A percentile compares a stretch with the other conserved stretches of the same genome.
These are phyloP conservation scores for Pseudozyma pruni DNA, from an alignment of 1,284 basidiomycete genomes.

Conservation along the genomic window DNA sequence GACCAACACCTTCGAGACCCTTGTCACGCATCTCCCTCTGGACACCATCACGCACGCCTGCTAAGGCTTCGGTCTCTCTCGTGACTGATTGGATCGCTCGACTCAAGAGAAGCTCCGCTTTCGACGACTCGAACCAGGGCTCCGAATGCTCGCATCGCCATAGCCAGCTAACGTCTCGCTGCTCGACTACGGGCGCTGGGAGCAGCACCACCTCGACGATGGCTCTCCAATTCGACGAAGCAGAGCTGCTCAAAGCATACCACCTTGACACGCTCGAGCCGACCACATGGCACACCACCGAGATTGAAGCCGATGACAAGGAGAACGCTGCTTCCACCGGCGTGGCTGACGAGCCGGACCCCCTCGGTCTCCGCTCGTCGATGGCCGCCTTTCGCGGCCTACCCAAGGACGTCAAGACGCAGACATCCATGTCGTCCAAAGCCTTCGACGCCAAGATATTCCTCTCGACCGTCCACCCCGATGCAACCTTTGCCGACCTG, in stretches of 20 bases:
- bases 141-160: too few species aligned
- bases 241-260: slow-evolving; percentile 68
- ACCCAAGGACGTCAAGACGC: slow-evolving; percentile 42
- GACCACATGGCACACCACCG: slow-evolving; percentile 59
- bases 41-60: too few species aligned
- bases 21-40: too few species aligned
- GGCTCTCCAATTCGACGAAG: slow-evolving; percentile 60
- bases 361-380: slow-evolving; percentile 65
- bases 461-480: slow-evolving; percentile 89
- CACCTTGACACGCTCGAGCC: slow-evolving; percentile 68
- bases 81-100: too few species aligned
- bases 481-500: slow-evolving; percentile 90
- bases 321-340: slow-evolving; percentile 22
- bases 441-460: slow-evolving; percentile 95
- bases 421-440: slow-evolving; percentile 76
- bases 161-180: background rate
- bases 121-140: too few species aligned
- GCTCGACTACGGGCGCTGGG: too few species aligned
- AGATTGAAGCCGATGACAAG: slow-evolving; percentile 25
- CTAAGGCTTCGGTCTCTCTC: too few species aligned
- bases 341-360: slow-evolving; percentile 64
- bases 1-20: too few species aligned
- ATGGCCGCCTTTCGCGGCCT: slow-evolving; percentile 69
- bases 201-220: slow-evolving; percentile 9
- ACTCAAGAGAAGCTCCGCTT: too few species aligned